Base-by-base conservation (phyloP, 2,329 filamentous ascomycete genomes). In the Colletotrichum melonis region DNA sequence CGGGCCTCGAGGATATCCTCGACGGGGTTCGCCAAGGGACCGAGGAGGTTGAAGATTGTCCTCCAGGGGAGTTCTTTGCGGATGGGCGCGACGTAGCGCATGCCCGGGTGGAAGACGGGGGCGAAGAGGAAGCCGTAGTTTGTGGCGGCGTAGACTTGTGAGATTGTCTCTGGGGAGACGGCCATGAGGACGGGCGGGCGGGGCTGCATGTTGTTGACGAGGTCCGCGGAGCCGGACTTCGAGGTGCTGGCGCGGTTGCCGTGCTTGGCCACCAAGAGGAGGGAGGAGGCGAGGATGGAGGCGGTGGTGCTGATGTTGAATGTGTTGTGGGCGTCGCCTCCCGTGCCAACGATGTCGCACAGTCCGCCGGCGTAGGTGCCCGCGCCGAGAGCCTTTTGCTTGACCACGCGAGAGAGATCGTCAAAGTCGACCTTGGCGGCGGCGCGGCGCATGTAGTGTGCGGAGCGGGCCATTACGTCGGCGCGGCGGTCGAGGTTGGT, bases 261-360 rank as follows among this genome's bases (percentile, higher is more conserved):
- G 84, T 99, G 97, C 86, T 99, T 99, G 76, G 94, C 94, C 70
- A 98, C 89, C 78, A 97, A 88, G 46, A 99, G 89, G 32, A 97
- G 87, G 5, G 95, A 92, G 6, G 95, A 97, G 59, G 94, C 95
- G 62, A 99, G 87, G 80, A 99, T 98, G 22, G 95, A 98, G 2
- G 97, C 91, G 7, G 97, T 98, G 5, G 97, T 99, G 78, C 93
- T 97, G 81, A 99, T 96, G 83, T 99, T 99, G 91, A 98, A 99
- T 42, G 97, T 99, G 83, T 97, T 95, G 88, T 98, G 95, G 24
- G 93, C 93, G 85, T 99, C 97, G 80, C 97, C 97, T 76, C 97
- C 97, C 8, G 97, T 99, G 77, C 97, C 97, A 72, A 99, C 97
- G 81, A 99, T 98, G 82, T 99, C 97, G 81, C 95, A 92, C 86